Base-by-base conservation (phyloP, 2,329 filamentous ascomycete species). In the Didymella lethalis region DNA sequence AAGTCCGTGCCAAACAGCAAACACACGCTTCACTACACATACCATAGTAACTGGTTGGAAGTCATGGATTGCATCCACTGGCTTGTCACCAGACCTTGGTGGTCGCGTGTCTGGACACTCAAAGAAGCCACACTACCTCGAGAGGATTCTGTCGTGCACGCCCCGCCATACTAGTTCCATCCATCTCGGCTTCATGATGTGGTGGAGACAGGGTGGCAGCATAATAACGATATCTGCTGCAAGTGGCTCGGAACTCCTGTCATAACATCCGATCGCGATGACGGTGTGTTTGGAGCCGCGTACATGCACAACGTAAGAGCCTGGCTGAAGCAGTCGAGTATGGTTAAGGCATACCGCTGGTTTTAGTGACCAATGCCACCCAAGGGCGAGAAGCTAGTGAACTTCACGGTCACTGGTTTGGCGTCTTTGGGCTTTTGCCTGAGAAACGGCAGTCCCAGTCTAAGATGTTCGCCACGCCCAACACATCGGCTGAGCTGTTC, bases 361-460 rank as follows among this genome's bases (percentile, higher is more conserved):
- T 14, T 7, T 23, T 23, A n/a, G 51, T 60, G 16, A 28, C 51
- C 16, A 38, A 26, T 18, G 46, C 51, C 20, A 51, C 46, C 25
- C 48, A 60, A 40, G 41, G 36, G 8, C 57, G 57, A 12, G 38
- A 36, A 14, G 57, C 57, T n/a, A 51, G 46, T 7, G 47, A 60
- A 12, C 38, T 60, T 6, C 51, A 46, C 4, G 57, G 55, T 25
- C 46, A 55, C 41, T 60, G 57, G 57, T 60, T 48, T 48, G 57
- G 51, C 14, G 38, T 55, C n/a, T 60, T 55, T 32, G 57, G 57
- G 4, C 50, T 55, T 34, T n/a, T 59, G 46, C 57, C 57, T 28
- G 10, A 34, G 25, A 47, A 6, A 7, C 48, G 46, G 46, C 57
- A 55, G 25, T 51, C 50, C 20, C 44, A 46, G 25, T 38, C 38